Evolutionary conservation across 2,329 filamentous ascomycete species (phyloP).

Genomic region (Zasmidium cellare): DNA sequence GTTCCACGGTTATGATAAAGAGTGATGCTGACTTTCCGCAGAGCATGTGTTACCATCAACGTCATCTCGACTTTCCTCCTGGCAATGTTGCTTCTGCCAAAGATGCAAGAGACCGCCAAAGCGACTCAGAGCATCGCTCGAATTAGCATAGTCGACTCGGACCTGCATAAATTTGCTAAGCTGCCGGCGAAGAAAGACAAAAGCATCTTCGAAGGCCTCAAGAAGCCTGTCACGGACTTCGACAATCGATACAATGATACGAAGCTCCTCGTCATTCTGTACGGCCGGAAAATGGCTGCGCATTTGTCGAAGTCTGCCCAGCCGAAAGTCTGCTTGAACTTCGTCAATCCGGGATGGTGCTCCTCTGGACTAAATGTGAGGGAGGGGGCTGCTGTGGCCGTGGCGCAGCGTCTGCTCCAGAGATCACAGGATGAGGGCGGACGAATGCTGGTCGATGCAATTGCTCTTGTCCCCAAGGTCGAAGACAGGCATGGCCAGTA

Average conservation of each 20-base stretch:
- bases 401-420: slow-evolving; percentile 31
- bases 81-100: slow-evolving; percentile 49
- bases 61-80: slow-evolving; percentile 54
- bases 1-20: too few relatives aligned
- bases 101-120: slow-evolving; percentile 44
- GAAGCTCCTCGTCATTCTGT: slow-evolving; percentile 23
- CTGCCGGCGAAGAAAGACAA: slow-evolving; percentile 48
- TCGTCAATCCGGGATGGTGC: slow-evolving; percentile 53
- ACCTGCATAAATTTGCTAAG: slow-evolving; percentile 44
- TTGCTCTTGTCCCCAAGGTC: slow-evolving; percentile 22
- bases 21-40: slow-evolving; percentile 38
- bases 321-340: slow-evolving; percentile 45
- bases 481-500: slow-evolving; percentile 42
- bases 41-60: slow-evolving; percentile 51
- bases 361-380: slow-evolving; percentile 27
- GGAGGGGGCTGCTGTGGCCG: slow-evolving; percentile 14
- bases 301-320: not conserved
- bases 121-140: slow-evolving; percentile 23
- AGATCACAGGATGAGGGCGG: slow-evolving; percentile 39
- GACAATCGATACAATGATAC: slow-evolving; percentile 17
- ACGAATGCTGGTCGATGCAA: slow-evolving; percentile 34
- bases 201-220: slow-evolving; percentile 11
- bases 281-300: slow-evolving; percentile 13
- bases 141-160: slow-evolving; percentile 40
- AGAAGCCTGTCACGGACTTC: slow-evolving; percentile 14